Percentiles rank a stretch among this genome's conserved stretches.
phyloP scores from a whole-genome alignment of 2,329 filamentous ascomycete genomes.

The Fusarium sambucinum region DNA sequence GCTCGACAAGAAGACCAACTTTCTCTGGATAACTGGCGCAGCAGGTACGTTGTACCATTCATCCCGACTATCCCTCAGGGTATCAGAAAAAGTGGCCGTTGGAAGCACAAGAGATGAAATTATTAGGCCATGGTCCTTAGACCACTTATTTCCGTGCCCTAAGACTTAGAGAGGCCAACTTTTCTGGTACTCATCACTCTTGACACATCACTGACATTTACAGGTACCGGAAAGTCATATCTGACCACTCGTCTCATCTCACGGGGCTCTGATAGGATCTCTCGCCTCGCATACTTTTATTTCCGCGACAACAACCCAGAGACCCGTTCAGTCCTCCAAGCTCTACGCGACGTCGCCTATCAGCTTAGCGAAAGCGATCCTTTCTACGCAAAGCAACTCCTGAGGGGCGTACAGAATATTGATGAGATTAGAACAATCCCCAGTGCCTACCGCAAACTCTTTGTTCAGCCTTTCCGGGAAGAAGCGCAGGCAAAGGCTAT shows the following conservation, averaged over 20 bases:
- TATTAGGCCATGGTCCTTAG: too few relatives aligned
- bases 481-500: conserved; percentile 52
- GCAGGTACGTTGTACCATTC: conserved; percentile 52
- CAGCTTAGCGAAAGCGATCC: conserved; percentile 61
- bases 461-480: conserved; percentile 55
- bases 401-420: conserved; percentile 50
- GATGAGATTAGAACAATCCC: conserved; percentile 60
- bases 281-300: conserved; percentile 59
- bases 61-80: too few relatives aligned
- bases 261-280: conserved; percentile 53
- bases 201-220: background rate
- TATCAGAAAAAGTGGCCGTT: too few relatives aligned
- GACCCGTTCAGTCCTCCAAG: conserved; percentile 59
- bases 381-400: conserved; percentile 58
- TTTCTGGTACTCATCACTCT: too few relatives aligned
- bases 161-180: too few relatives aligned
- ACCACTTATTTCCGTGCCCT: too few relatives aligned
- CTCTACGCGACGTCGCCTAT: conserved; percentile 60
- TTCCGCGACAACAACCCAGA: conserved; percentile 62
- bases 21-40: conserved; percentile 60
- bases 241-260: conserved; percentile 59
- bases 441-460: conserved; percentile 58
- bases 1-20: conserved; percentile 54
- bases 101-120: too few relatives aligned
- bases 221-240: conserved; percentile 61